phyloP scores from a whole-genome alignment of 2,329 filamentous ascomycete genomes.

The Didymella pinodella region DNA sequence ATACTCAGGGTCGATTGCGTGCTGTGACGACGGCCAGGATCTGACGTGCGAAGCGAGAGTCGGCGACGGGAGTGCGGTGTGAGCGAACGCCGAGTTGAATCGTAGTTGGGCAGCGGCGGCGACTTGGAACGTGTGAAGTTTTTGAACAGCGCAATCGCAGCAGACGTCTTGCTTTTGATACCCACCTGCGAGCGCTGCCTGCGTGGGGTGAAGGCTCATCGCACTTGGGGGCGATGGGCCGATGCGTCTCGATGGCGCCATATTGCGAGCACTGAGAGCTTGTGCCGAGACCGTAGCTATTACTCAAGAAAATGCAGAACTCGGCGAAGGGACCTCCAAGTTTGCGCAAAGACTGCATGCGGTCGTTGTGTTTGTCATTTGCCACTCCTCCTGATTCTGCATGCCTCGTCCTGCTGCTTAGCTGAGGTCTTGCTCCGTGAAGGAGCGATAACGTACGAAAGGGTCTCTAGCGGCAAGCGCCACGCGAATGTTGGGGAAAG shows the following conservation, averaged over 20 bases:
- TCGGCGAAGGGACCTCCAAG: background rate
- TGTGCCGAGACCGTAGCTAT: conserved; percentile 13
- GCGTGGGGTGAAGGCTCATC: conserved; percentile 17
- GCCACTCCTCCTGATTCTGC: background rate
- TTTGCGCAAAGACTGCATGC: conserved; percentile 10
- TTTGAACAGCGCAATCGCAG: background rate
- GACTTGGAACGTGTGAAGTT: background rate
- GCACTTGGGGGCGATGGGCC: conserved; percentile 10
- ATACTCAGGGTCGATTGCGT: conserved; percentile 31
- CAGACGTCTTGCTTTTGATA: conserved; percentile 16
- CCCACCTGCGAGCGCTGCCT: conserved; percentile 6
- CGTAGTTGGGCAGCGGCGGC: background rate
- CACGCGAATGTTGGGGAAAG: conserved; percentile 22
- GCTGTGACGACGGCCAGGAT: conserved; percentile 25
- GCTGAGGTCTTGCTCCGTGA: conserved; percentile 1
- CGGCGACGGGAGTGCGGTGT: conserved; percentile 12
- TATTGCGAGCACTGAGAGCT: conserved; percentile 9
- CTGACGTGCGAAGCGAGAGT: conserved; percentile 17
- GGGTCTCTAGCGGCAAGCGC: conserved; percentile 17
- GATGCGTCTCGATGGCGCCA: conserved; percentile 9
- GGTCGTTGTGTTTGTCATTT: background rate
- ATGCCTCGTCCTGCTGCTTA: conserved; percentile 9
- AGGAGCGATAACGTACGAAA: conserved; percentile 11
- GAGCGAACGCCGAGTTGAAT: background rate
- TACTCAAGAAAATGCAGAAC: conserved; percentile 20